Evolutionary conservation across 169 alveolate genomes (phyloP).

Genomic region (Cardiosporidium cionae): DNA sequence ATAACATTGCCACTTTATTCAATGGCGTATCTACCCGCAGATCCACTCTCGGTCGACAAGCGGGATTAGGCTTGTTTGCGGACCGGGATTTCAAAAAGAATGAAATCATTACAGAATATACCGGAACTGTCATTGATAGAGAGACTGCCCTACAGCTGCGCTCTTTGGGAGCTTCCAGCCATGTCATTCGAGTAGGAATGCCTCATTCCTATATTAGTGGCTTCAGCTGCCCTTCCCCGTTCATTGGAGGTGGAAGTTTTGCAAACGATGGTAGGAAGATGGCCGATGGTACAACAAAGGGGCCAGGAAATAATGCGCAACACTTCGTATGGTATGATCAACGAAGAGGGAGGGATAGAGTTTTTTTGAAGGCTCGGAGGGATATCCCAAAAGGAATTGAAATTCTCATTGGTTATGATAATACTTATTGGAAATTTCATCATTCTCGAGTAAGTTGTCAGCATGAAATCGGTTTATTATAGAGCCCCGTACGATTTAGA

Average conservation of each 20-base stretch:
- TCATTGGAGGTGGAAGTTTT: conserved; percentile 29
- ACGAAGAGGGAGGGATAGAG: conserved; percentile 22
- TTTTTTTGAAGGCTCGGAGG: conserved; percentile 12
- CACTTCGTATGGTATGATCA: conserved; percentile 16
- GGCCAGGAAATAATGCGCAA: conserved; percentile 30
- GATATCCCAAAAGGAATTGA: conserved; percentile 15
- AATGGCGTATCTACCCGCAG: not conserved
- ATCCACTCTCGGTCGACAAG: conserved; percentile 23
- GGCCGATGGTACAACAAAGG: conserved; percentile 21
- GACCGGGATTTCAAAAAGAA: conserved; percentile 3
- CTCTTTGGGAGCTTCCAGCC: conserved; percentile 18
- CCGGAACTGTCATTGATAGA: conserved; percentile 23
- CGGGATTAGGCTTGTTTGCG: conserved; percentile 24
- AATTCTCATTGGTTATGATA: conserved; percentile 25
- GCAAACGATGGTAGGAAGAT: conserved; percentile 31
- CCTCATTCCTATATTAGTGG: conserved; percentile 27
- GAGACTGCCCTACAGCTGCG: conserved; percentile 21
- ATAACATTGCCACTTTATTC: not conserved
- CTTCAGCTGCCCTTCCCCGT: conserved; percentile 14
- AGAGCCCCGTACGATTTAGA: no score
- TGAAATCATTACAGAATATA: conserved; percentile 13
- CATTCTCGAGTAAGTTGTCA: not conserved
- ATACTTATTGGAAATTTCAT: conserved; percentile 17
- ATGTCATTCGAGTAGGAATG: conserved; percentile 29
- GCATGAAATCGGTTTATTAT: not conserved